These are phyloP conservation scores for Phytophthora pluvialis DNA, from an alignment of 352 stramenopile species.

Conservation along the genomic window DNA sequence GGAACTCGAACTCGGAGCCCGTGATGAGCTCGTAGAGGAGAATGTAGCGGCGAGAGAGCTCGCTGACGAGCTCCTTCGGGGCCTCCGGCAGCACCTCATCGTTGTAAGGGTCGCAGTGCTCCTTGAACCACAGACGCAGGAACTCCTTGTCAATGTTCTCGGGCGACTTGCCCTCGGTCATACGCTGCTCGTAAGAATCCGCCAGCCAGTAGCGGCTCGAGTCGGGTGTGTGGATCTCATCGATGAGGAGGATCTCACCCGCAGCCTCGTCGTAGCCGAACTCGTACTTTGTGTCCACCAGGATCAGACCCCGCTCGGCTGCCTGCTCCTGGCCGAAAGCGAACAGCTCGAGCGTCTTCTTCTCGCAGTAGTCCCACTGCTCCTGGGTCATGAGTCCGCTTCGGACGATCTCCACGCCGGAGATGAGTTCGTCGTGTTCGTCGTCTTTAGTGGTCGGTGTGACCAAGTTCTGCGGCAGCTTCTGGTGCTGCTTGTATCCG, in stretches of 20 bases:
- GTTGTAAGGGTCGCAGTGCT: slow-evolving; percentile 99
- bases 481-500: slow-evolving; percentile 97
- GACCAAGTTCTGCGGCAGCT: slow-evolving; percentile 94
- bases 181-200: slow-evolving; percentile 91
- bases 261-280: slow-evolving; percentile 79
- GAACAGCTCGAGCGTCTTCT: slow-evolving; percentile 93
- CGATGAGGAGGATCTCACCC: slow-evolving; percentile 96
- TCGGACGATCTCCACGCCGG: slow-evolving; percentile 90
- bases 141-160: slow-evolving; percentile 99
- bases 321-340: slow-evolving; percentile 94
- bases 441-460: slow-evolving; percentile 99
- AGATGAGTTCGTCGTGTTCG: slow-evolving; percentile 98
- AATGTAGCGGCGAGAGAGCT: slow-evolving; percentile 98
- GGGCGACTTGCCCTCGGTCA: slow-evolving; percentile 89
- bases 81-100: slow-evolving; percentile 95
- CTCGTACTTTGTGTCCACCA: slow-evolving; percentile 99
- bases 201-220: slow-evolving; percentile 96
- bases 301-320: slow-evolving; percentile 93
- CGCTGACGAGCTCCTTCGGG: slow-evolving; percentile 95
- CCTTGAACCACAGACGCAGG: slow-evolving; percentile 97
- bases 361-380: slow-evolving; percentile 96
- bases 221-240: slow-evolving; percentile 99
- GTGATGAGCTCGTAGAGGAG: slow-evolving; percentile 99
- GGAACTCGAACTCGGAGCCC: slow-evolving; percentile 94
- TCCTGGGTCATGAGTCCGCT: slow-evolving; percentile 96